Evolutionary conservation across 208 protist genomes (phyloP).

Genomic region (Naegleria gruberi): DNA sequence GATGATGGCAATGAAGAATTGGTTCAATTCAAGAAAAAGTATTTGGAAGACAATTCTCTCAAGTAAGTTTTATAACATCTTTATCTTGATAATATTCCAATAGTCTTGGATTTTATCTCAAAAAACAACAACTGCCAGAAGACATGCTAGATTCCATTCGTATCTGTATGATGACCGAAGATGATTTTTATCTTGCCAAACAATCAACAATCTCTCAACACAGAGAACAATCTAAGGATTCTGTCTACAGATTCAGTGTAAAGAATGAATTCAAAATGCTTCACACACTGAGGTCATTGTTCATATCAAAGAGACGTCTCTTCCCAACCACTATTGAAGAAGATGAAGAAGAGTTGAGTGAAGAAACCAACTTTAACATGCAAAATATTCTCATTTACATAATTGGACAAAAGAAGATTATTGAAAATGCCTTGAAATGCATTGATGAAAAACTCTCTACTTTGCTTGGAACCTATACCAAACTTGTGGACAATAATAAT

Average conservation of each 20-base stretch:
- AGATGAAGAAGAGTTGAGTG: not conserved
- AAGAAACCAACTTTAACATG: not conserved
- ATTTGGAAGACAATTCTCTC: not conserved
- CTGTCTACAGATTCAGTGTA: not conserved
- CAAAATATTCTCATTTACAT: not conserved
- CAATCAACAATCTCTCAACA: not conserved
- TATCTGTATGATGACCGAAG: not conserved
- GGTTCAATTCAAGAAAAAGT: not conserved
- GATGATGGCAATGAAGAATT: not conserved
- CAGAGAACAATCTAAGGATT: not conserved
- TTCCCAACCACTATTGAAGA: not conserved
- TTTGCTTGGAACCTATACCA: not conserved
- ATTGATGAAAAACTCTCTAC: not conserved
- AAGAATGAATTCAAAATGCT: not conserved
- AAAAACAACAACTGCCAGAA: not conserved
- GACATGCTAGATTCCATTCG: not conserved
- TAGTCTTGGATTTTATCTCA: conserved; percentile 6
- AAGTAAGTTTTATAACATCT: not conserved
- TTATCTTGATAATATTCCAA: not conserved
- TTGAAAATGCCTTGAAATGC: not conserved
- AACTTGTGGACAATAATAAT: not conserved
- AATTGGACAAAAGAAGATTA: not conserved
- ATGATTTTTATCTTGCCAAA: not conserved
- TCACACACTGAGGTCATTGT: not conserved
- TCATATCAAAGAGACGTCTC: not conserved